Conservation (phyloP, 768 basidiomycete genomes). For the Rhodotorula kratochvilovae region DNA sequence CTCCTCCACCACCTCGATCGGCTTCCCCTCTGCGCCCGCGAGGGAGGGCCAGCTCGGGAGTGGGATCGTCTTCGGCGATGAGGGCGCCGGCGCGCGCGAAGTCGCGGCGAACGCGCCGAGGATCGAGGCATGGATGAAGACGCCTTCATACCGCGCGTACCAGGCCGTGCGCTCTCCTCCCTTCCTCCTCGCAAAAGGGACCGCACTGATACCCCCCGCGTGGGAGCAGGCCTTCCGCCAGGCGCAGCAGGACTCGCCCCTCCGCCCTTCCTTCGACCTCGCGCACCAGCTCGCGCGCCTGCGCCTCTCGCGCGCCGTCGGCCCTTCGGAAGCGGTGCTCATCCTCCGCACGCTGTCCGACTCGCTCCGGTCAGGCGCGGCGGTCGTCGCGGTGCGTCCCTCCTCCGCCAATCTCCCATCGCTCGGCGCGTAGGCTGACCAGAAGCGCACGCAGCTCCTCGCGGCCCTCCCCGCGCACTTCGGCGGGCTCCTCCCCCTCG, state of each 20-base stretch:
- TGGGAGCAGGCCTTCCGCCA: constrained; percentile 52
- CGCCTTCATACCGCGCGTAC: constrained; percentile 70
- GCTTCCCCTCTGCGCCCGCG: constrained; percentile 52
- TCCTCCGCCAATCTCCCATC: background rate
- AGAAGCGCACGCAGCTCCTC: constrained; percentile 59
- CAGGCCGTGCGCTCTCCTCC: constrained; percentile 56
- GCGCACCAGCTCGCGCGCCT: constrained; percentile 79
- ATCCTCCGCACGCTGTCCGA: constrained; percentile 72
- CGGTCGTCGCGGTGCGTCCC: constrained; percentile 71
- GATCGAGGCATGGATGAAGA: constrained; percentile 89
- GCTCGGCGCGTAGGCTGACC: no score
- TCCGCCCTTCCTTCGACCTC: constrained; percentile 72
- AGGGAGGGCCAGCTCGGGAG: constrained; percentile 57
- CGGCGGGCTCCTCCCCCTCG: constrained; percentile 77
- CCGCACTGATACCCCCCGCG: background rate
- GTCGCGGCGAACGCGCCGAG: constrained; percentile 69
- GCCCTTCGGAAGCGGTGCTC: constrained; percentile 65
- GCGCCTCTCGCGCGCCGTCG: constrained; percentile 65
- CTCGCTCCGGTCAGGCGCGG: constrained; percentile 72
- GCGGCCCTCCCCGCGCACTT: constrained; percentile 67
- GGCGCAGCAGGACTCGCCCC: constrained; percentile 55
- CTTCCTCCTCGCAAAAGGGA: background rate
- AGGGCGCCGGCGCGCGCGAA: constrained; percentile 61
- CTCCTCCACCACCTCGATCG: constrained; percentile 66
- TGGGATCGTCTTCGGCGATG: constrained; percentile 74